These are phyloP conservation scores for Adansonia madagascariensis DNA, from an alignment of 441 rosid genomes.

Conservation along the genomic window DNA sequence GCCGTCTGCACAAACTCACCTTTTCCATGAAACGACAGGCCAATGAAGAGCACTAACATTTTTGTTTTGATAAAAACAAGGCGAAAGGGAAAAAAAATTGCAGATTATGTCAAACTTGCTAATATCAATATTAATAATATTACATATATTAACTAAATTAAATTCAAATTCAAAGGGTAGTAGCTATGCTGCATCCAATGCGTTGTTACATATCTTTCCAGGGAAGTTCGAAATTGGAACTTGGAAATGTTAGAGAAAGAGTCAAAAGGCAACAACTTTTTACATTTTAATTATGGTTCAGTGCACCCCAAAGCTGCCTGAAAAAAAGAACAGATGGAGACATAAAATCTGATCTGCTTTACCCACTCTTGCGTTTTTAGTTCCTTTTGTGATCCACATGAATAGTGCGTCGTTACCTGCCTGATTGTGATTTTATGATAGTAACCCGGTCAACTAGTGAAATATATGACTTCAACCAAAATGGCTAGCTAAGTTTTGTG, in stretches of 20 bases:
- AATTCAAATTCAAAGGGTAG: too few species aligned
- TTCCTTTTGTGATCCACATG: not conserved
- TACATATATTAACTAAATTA: too few species aligned
- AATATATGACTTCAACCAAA: not conserved
- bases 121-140: too few species aligned
- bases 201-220: not conserved
- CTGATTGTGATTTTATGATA: not conserved
- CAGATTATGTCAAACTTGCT: too few species aligned
- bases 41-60: not conserved
- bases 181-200: too few species aligned
- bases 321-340: not conserved
- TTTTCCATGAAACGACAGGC: not conserved
- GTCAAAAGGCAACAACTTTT: not conserved
- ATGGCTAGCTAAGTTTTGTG: not conserved
- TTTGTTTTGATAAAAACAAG: not conserved
- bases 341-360: constrained; percentile 14
- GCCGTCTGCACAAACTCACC: not conserved
- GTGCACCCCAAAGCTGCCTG: not conserved
- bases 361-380: not conserved
- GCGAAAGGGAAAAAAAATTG: too few species aligned
- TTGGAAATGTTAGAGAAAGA: not conserved
- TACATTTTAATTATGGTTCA: not conserved
- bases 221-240: not conserved
- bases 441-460: not conserved
- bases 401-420: not conserved